Base-by-base conservation (phyloP, 2,329 filamentous ascomycete species). In the Penicillium italicum region DNA sequence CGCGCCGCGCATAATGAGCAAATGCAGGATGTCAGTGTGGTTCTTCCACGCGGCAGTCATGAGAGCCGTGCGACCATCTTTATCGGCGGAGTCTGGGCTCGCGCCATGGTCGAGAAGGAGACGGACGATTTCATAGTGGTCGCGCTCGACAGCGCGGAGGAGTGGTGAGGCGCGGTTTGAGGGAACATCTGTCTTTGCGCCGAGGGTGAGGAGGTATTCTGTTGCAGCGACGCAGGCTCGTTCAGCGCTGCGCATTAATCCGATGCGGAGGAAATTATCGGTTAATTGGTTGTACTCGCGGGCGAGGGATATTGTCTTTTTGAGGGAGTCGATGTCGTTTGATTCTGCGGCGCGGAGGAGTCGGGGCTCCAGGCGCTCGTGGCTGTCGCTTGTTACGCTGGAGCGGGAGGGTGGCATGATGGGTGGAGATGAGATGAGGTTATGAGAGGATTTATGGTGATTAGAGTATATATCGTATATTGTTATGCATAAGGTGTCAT, bases 41-140 rank as follows among this genome's bases (percentile, higher is more conserved):
- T 76, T 76, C 55, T 68, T 71, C 73, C 72, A 76, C 8, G 76
- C 75, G 5, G 76, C 76, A 2, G 72, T 76, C 74, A 76, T 77
- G 38, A 78, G 57, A 40, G 71, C 73, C 38, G 74, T 77, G 16
- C 75, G 67, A 5, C 74, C 74, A 54, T 77, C 79, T 46, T 77
- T 75, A 63, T 83, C 80, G 18, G 57, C 46, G n/a, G 57, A 64
- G 47, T 73, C 69, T 4, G 66, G 62, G 20, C 65, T 64, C 1
- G 69, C 70, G 10, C 71, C 69, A 36, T 69, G 60, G 31, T 73
- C 71, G 4, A 74, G 66, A 14, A 82, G 67, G 44, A 81, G 60
- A 55, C 70, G 69, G 38, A 79, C 69, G 7, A 80, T 80, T 8
- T 76, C 74, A 9, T 73, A 69, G 52, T 74, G 70, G 30, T 75